Evolutionary conservation across 257 asterid genomes (phyloP), one percentile per base, ranked within the genome.

Genomic region (Perilla frutescens): DNA sequence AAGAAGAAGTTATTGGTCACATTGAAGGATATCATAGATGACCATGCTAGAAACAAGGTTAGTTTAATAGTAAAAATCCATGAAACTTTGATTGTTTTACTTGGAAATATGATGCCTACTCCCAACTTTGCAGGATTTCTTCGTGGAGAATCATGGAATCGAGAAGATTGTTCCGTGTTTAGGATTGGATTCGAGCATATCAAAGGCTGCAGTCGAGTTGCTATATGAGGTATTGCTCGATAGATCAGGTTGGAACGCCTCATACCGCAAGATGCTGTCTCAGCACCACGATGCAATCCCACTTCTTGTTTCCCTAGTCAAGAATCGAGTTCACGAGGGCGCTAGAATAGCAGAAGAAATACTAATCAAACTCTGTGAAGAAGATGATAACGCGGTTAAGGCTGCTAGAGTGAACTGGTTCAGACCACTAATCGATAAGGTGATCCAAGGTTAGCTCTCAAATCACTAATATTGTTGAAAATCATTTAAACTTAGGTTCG

Each of bases 41-140:
- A 81, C 54, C 84, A 88, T 82, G 76, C 83, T 12, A 86, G 86
- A 75, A 86, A 82, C 86, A 86, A 88, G 91, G 94, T 84, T 7
- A 70, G 87, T 62, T 44, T 51, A 37, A 54, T 2, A 3, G 37
- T 34, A 2, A 34, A 34, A 34, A 34, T 34, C 20, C 4, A 26
- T n/a, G 4, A 31, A 5, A 47, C 14, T 60, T 72, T 61, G 7
- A 11, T 47, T 1, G 4, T 31, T 20, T 34, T 34, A 34, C 37
- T 2, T 34, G 4, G 37, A 34, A 10, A 40, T 34, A 48, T 36
- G 50, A 41, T 47, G 13, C 61, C 40, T 67, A 3, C 60, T 74
- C 40, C 40, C 29, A 43, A 62, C 34, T 57, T 69, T 13, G 59
- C 68, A 88, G 93, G 87, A 60, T 5, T 69, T 84, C 32, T 76